phyloP scores from a whole-genome alignment of 768 basidiomycete genomes.

The Fomitopsis pulvina region DNA sequence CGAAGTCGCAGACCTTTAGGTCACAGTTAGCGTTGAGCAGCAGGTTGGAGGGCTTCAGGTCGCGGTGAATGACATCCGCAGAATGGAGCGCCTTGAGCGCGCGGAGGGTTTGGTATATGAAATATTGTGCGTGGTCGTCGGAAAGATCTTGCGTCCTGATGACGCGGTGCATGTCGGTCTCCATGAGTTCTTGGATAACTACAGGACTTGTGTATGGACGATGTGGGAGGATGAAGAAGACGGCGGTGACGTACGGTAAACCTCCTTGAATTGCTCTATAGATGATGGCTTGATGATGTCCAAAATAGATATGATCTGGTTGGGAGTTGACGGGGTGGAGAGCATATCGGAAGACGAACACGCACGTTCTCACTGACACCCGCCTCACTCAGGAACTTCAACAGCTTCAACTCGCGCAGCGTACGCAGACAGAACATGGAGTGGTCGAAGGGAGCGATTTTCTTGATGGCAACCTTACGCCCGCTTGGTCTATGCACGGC shows the following conservation, averaged over 20 bases:
- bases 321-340: slow-evolving; percentile 1
- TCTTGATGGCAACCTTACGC: slow-evolving; percentile 91
- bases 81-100: slow-evolving; percentile 95
- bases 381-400: slow-evolving; percentile 79
- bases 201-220: slow-evolving; percentile 6
- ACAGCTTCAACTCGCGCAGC: slow-evolving; percentile 53
- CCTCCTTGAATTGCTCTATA: slow-evolving; percentile 82
- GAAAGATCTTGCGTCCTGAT: slow-evolving; percentile 93
- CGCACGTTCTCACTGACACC: slow-evolving; percentile 83
- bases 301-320: slow-evolving; percentile 81
- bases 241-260: slow-evolving; percentile 56
- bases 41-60: slow-evolving; percentile 95
- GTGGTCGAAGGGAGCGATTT: slow-evolving; percentile 93
- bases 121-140: slow-evolving; percentile 93
- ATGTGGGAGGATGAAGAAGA: background rate
- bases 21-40: slow-evolving; percentile 98
- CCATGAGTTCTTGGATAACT: slow-evolving; percentile 92
- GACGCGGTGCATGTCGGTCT: slow-evolving; percentile 95
- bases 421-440: slow-evolving; percentile 81
- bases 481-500: slow-evolving; percentile 74
- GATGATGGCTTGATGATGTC: slow-evolving; percentile 82
- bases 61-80: slow-evolving; percentile 93
- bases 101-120: slow-evolving; percentile 90
- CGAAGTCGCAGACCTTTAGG: slow-evolving; percentile 93
- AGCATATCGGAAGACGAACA: background rate